A percentile compares a stretch with the other conserved stretches of the same genome.
Conservation (phyloP, 441 rosid species). For the Metrosideros polymorpha region DNA sequence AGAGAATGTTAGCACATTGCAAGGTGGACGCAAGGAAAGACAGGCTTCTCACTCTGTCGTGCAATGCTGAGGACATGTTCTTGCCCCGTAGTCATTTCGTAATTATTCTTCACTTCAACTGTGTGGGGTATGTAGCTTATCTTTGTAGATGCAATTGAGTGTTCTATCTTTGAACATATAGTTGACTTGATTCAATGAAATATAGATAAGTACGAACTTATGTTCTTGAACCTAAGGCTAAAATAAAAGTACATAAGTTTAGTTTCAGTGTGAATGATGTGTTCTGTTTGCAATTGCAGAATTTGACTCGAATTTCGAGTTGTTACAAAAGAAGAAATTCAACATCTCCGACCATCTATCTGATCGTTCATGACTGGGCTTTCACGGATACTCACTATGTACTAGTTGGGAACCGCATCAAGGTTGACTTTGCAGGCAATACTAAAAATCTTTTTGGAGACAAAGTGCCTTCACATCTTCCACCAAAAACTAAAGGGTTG, state of each 20-base stretch:
- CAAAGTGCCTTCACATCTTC: no score
- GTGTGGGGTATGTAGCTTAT: no score
- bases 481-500: no score
- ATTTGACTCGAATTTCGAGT: conserved; percentile 47
- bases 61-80: conserved; percentile 89
- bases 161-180: no score
- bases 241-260: no score
- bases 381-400: conserved; percentile 67
- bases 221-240: no score
- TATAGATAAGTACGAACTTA: no score
- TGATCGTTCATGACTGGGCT: conserved; percentile 94
- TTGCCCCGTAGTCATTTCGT: conserved; percentile 72
- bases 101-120: background rate
- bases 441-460: background rate
- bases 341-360: conserved; percentile 54
- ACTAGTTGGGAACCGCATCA: conserved; percentile 63
- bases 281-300: conserved; percentile 27
- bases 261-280: no score
- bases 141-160: no score
- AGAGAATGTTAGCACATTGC: conserved; percentile 74
- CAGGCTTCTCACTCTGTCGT: conserved; percentile 58
- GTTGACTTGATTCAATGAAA: no score
- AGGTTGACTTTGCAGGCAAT: conserved; percentile 57
- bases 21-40: conserved; percentile 45
- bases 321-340: conserved; percentile 43